Evolutionary conservation across 1,139 yeast species (phyloP), one percentile per base, ranked within the genome.

Genomic region (Protomyces gravidus): DNA sequence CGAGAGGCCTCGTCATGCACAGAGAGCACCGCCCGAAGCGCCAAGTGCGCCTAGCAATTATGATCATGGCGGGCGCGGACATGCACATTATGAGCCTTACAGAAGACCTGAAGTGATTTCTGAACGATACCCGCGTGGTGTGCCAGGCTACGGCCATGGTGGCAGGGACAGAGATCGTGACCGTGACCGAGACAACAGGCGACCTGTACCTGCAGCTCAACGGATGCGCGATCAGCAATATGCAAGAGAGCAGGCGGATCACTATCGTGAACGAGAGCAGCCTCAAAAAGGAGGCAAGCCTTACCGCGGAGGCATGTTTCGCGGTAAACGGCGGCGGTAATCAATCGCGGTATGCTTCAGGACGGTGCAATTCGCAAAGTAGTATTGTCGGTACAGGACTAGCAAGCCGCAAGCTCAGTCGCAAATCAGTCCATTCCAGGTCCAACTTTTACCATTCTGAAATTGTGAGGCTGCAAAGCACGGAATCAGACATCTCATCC

Each of bases 261-360:
- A 30, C n/a, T 28, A 26, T 32, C 55, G 42, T 7, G 28, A 26
- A 9, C 17, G 45, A 28, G 28, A 19, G 15, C 48, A n/a, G 40
- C 48, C 19, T 23, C 28, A 23, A 13, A 21, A 50, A 11, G 58
- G 58, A 17, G 58, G 58, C 46, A 53, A 53, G 51, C 46, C 58
- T 17, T 53, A 53, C 21, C 13, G 58, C 6, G 58, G 58, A 17
- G 58, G 58, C 19, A 15, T 15, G 42, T 15, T 36, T 36, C 23
- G 23, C 23, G n/a, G n/a, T 13, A 36, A 36, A 5, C 42, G 42
- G 19, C 19, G 21, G 42, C 42, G 42, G 42, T 36, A 36, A 23
- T 5, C 36, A 13, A 28, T 28, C n/a, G n/a, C n/a, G n/a, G n/a
- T n/a, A n/a, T n/a, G n/a, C n/a, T n/a, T n/a, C n/a, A n/a, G n/a